Conservation (phyloP, 2,329 filamentous ascomycete genomes). For the Neopestalotiopsis rosae region DNA sequence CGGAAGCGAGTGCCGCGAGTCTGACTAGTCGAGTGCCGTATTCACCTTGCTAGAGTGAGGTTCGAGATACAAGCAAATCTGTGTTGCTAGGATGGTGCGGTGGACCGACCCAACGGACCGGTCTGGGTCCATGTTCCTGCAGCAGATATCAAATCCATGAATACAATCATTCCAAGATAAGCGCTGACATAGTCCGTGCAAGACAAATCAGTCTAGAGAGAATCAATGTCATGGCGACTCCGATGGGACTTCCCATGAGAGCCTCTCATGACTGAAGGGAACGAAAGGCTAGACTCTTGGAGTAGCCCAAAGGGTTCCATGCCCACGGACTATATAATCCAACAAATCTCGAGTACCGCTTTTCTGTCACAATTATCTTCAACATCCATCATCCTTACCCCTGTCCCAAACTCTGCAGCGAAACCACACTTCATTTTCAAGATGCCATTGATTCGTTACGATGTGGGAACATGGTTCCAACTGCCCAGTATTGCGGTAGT, state of each 20-base stretch:
- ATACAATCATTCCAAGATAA: background rate
- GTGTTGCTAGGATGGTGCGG: background rate
- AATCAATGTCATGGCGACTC: background rate
- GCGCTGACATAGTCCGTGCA: background rate
- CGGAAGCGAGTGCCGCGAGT: background rate
- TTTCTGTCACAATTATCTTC: background rate
- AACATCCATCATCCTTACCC: background rate
- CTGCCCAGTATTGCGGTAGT: background rate
- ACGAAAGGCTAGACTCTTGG: background rate
- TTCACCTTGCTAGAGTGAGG: background rate
- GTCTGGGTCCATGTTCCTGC: background rate
- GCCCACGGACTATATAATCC: background rate
- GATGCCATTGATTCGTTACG: background rate
- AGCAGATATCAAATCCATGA: background rate
- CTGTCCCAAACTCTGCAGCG: background rate
- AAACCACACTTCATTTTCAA: background rate
- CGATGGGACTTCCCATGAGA: background rate
- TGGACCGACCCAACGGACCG: background rate
- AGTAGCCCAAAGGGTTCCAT: background rate
- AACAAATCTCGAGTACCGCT: background rate
- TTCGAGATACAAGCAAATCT: background rate
- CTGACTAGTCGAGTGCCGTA: background rate
- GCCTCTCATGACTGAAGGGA: background rate
- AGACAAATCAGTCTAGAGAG: background rate
- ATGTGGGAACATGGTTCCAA: background rate